These are phyloP conservation scores for Lactuca sativa DNA, from an alignment of 129 eudicot species.

Conservation along the genomic window DNA sequence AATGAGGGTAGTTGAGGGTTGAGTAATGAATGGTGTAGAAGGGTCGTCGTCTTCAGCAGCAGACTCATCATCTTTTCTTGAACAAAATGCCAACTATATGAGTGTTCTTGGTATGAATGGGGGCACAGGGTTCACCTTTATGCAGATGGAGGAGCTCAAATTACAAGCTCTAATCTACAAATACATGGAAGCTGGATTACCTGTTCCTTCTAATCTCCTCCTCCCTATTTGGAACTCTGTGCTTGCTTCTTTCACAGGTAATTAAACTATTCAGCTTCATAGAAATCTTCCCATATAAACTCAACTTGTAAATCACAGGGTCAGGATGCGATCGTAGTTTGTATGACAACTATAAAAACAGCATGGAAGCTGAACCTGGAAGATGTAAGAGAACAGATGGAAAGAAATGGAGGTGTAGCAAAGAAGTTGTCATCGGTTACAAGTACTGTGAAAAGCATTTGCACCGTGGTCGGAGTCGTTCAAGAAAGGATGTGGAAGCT, in stretches of 20 bases:
- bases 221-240: slow-evolving; percentile 49
- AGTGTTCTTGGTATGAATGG: slow-evolving; percentile 10
- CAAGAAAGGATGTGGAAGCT: slow-evolving; percentile 44
- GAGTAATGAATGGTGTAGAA: slow-evolving; percentile 29
- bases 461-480: slow-evolving; percentile 43
- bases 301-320: not conserved
- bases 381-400: slow-evolving; percentile 71
- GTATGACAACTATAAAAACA: slow-evolving; percentile 28
- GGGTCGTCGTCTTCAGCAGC: slow-evolving; percentile 19
- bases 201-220: slow-evolving; percentile 50
- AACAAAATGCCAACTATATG: slow-evolving; percentile 10
- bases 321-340: slow-evolving; percentile 33
- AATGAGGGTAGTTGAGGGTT: slow-evolving; percentile 10
- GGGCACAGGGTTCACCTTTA: slow-evolving; percentile 40
- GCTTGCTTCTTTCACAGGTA: slow-evolving; percentile 34
- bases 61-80: slow-evolving; percentile 15
- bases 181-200: slow-evolving; percentile 48
- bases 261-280: not conserved
- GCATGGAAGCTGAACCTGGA: slow-evolving; percentile 51
- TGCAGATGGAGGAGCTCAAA: slow-evolving; percentile 51
- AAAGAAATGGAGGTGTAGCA: slow-evolving; percentile 59
- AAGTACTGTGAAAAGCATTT: slow-evolving; percentile 56
- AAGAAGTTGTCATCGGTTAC: slow-evolving; percentile 33
- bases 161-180: slow-evolving; percentile 47
- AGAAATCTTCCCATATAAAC: not conserved